Evolutionary conservation across 2,329 filamentous ascomycete species (phyloP), one percentile per base, ranked within the genome.

Genomic region (Coniochaeta sp.): DNA sequence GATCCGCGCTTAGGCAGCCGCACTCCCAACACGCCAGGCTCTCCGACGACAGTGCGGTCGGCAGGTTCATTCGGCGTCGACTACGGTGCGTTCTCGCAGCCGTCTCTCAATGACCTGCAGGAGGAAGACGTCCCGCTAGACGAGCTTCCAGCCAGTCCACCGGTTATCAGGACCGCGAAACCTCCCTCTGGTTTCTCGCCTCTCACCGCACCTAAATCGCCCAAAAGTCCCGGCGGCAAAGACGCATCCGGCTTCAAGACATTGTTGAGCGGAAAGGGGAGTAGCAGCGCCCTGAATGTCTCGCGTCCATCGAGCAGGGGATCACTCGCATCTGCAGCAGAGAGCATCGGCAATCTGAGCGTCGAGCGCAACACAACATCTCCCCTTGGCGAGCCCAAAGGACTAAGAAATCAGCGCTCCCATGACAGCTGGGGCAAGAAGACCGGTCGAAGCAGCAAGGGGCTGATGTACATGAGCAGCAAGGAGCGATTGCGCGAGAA

Each of bases 131-230:
- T 77, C 6, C 77, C 81, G 12, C 73, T 87, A 64, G 81, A 87
- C 73, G 82, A 88, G 59, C 75, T 87, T 52, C 81, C 85, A 33
- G 85, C 85, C 24, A 77, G 78, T 56, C 77, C 91, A 14, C 91
- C 92, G 19, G 83, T 93, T 59, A 83, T 96, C 67, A 87, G 89
- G 64, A 96, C 93, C 34, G 85, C 91, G 34, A 93, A 93, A 72
- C 89, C 88, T 8, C 90, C 90, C 0, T 91, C 89, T 58, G 90
- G 89, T 59, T 85, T 87, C 67, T 92, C 89, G 28, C 76, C 86
- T 19, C 75, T 90, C 58, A 91, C 88, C n/a, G 83, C 87, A 0
- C 81, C 81, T 61, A 86, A 79, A 63, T 84, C 77, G 31, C 77
- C 80, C 22, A 74, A 75, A 59, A 78, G 78, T 62, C 82, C 83